Conservation (phyloP, 768 basidiomycete genomes). For the Polyporus arcularius region DNA sequence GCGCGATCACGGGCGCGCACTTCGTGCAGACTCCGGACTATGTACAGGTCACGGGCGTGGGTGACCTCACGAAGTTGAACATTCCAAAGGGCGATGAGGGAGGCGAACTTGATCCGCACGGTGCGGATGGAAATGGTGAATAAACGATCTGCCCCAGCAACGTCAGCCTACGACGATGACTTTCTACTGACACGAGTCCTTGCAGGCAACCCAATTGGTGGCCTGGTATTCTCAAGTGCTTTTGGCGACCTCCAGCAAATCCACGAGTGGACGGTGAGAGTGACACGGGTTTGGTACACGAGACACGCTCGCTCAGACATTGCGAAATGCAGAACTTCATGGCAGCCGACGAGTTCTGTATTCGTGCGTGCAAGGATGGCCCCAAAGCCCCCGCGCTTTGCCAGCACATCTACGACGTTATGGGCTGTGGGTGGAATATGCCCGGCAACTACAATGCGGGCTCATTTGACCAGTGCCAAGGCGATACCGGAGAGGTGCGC, state of each 20-base stretch:
- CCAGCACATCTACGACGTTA: slow-evolving; percentile 57
- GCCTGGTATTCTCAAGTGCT: slow-evolving; percentile 72
- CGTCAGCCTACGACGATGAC: neutral
- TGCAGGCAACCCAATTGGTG: slow-evolving; percentile 60
- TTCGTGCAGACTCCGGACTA: slow-evolving; percentile 74
- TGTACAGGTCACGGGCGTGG: slow-evolving; percentile 69
- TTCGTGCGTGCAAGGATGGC: slow-evolving; percentile 64
- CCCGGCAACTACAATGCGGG: slow-evolving; percentile 46
- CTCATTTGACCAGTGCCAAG: slow-evolving; percentile 45
- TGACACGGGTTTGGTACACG: slow-evolving; percentile 2
- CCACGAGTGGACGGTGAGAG: slow-evolving; percentile 69
- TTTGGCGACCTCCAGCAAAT: slow-evolving; percentile 62
- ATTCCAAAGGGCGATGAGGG: slow-evolving; percentile 59
- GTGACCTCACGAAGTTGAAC: slow-evolving; percentile 67
- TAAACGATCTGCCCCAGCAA: neutral
- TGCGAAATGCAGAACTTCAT: slow-evolving; percentile 54
- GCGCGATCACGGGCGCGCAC: slow-evolving; percentile 68
- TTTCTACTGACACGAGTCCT: neutral
- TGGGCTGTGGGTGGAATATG: slow-evolving; percentile 68
- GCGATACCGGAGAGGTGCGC: slow-evolving; percentile 50
- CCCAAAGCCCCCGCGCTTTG: slow-evolving; percentile 55
- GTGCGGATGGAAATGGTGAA: slow-evolving; percentile 55
- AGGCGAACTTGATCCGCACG: slow-evolving; percentile 74
- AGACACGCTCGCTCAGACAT: neutral
- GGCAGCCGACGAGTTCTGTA: slow-evolving; percentile 61